A percentile compares a stretch with the other conserved stretches of the same genome.
These are phyloP conservation scores for Trichoderma virens DNA, from an alignment of 495 filamentous ascomycete species.

Conservation along the genomic window DNA sequence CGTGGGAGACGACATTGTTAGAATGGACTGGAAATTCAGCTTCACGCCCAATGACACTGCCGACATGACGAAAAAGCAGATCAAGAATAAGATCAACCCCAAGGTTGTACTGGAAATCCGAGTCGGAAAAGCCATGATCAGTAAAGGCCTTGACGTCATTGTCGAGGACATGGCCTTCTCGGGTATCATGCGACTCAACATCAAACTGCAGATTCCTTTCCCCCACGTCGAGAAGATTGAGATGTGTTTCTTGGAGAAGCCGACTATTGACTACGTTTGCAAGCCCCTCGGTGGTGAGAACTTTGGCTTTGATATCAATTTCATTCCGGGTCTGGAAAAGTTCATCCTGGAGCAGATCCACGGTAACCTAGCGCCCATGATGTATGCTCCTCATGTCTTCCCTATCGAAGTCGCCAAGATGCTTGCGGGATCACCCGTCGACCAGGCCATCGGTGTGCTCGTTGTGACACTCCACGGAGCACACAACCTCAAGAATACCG, in stretches of 20 bases:
- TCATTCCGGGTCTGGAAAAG: conserved; percentile 84
- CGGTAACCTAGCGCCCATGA: conserved; percentile 84
- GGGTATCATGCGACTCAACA: conserved; percentile 90
- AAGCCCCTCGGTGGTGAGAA: conserved; percentile 94
- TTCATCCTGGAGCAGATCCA: conserved; percentile 98
- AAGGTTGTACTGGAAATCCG: conserved; percentile 92
- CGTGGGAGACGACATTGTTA: conserved; percentile 84
- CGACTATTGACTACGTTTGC: conserved; percentile 87
- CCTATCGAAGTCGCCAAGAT: conserved; percentile 98
- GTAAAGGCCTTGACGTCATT: conserved; percentile 94
- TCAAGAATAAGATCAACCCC: conserved; percentile 93
- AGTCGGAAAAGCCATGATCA: conserved; percentile 87
- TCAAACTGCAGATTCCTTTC: conserved; percentile 93
- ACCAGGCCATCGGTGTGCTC: conserved; percentile 91
- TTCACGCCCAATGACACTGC: conserved; percentile 92
- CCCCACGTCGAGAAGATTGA: conserved; percentile 91
- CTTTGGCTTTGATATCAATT: conserved; percentile 97
- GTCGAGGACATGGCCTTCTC: conserved; percentile 96
- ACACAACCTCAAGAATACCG: conserved; percentile 85
- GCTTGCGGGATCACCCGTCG: conserved; percentile 88
- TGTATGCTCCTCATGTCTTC: conserved; percentile 96
- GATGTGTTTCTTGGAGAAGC: conserved; percentile 70
- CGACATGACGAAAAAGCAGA: conserved; percentile 82
- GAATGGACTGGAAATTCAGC: conserved; percentile 99
- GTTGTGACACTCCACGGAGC: conserved; percentile 88